Base-by-base conservation (phyloP, 805 yeast species). In the Candida michaelii region DNA sequence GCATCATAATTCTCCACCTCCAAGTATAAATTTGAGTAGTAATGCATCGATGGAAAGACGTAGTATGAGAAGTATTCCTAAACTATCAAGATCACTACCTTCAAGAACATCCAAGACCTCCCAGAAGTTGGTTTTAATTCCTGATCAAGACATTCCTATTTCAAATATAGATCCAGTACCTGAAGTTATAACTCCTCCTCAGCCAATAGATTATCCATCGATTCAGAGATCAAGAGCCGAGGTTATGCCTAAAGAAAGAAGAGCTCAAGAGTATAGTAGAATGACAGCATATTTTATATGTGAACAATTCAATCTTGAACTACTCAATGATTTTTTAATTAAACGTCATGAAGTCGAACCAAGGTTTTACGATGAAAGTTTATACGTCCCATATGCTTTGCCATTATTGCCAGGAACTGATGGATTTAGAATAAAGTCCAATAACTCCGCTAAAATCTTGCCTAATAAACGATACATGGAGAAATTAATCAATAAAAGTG, bases 201-300 rank as follows among this genome's bases (percentile, higher is more conserved):
- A 42, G 13, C 42, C 45, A 3, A 57, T 56, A 4, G 52, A 54
- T 7, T 62, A 53, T 36, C 51, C 60, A 4, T 68, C 60, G 48
- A 60, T 66, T n/a, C 66, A 59, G 39, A 45, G 75, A 14, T 66
- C 73, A n/a, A 43, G 74, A 11, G 85, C 82, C 4, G 87, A 78
- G 54, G 61, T 73, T 42, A 71, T 76, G 78, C 73, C 77, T 27
- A 81, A 76, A 51, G 86, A 81, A 30, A 67, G 69, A 23, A 58
- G 87, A 34, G 79, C 80, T 6, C 79, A 74, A 21, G 85, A 81
- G 47, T 75, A 84, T 50, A 81, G 95, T 30, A 65, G 99, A 48
- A 89, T 90, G 43, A 90, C 98, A 0, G 97, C 98, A 1, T 91
- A 91, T 63, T 78, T 89, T 50, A 83, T 90, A 4, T 83, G 96